phyloP scores from a whole-genome alignment of 371 early-diverging fungal species.

The Zychaea mexicana region DNA sequence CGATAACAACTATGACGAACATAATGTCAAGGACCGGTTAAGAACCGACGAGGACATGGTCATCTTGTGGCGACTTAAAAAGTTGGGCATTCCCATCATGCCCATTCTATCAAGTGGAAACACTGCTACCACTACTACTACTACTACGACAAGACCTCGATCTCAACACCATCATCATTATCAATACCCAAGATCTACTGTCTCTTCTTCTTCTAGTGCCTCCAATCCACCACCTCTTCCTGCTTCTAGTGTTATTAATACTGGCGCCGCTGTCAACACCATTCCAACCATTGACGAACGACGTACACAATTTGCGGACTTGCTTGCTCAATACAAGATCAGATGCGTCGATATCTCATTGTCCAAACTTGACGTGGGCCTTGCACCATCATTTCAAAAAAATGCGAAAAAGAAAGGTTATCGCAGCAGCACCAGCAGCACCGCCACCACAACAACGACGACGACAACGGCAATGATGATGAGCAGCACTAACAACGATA shows the following conservation, averaged over 20 bases:
- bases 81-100: constrained; percentile 34
- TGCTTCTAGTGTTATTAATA: no score
- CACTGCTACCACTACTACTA: neutral
- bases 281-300: constrained; percentile 8
- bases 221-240: neutral
- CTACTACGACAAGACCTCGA: neutral
- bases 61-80: constrained; percentile 28
- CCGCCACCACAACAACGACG: no score
- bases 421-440: neutral
- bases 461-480: no score
- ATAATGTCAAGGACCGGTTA: neutral
- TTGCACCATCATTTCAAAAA: constrained; percentile 24
- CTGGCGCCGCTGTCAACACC: neutral
- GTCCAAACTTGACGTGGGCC: constrained; percentile 16
- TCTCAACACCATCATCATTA: neutral
- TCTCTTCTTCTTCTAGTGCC: neutral
- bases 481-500: no score
- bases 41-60: constrained; percentile 25
- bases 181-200: neutral
- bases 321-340: constrained; percentile 17
- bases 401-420: neutral
- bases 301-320: constrained; percentile 12
- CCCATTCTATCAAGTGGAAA: constrained; percentile 16
- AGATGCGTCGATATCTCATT: constrained; percentile 20
- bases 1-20: constrained; percentile 18